phyloP scores from a whole-genome alignment of 2,329 filamentous ascomycete species.

The Botryosphaeria agaves region DNA sequence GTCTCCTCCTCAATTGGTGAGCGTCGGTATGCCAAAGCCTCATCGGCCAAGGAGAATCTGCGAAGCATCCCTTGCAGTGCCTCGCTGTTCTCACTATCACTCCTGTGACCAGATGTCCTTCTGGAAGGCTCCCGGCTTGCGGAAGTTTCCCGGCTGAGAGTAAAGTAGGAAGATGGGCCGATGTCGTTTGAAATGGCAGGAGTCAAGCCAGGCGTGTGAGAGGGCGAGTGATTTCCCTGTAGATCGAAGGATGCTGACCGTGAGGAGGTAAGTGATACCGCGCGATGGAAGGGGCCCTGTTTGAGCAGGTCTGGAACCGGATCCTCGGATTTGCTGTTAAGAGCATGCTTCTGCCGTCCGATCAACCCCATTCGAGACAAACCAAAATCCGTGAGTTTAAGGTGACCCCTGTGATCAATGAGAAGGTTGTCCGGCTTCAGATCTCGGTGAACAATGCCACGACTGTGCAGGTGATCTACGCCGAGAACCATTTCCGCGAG shows the following conservation, averaged over 20 bases:
- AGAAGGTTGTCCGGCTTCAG: conserved; percentile 93
- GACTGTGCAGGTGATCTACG: conserved; percentile 84
- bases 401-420: conserved; percentile 89
- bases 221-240: conserved; percentile 62
- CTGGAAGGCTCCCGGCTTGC: conserved; percentile 43
- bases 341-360: conserved; percentile 83
- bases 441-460: conserved; percentile 92
- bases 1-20: conserved; percentile 59
- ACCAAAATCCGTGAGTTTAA: conserved; percentile 96
- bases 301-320: conserved; percentile 86
- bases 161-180: conserved; percentile 91
- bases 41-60: conserved; percentile 40
- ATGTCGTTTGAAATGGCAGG: conserved; percentile 51
- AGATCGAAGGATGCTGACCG: conserved; percentile 88
- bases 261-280: conserved; percentile 74
- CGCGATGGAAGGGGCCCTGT: conserved; percentile 75
- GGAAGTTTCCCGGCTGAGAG: conserved; percentile 42
- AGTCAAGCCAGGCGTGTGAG: conserved; percentile 71
- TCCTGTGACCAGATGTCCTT: conserved; percentile 65
- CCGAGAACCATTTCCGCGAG: conserved; percentile 92
- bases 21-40: conserved; percentile 28
- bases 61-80: conserved; percentile 67
- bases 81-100: conserved; percentile 86
- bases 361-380: conserved; percentile 94
- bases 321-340: conserved; percentile 62